Evolutionary conservation across 176 grass and related monocot genomes (phyloP).

Genomic region (Ampelocalamus luodianensis): DNA sequence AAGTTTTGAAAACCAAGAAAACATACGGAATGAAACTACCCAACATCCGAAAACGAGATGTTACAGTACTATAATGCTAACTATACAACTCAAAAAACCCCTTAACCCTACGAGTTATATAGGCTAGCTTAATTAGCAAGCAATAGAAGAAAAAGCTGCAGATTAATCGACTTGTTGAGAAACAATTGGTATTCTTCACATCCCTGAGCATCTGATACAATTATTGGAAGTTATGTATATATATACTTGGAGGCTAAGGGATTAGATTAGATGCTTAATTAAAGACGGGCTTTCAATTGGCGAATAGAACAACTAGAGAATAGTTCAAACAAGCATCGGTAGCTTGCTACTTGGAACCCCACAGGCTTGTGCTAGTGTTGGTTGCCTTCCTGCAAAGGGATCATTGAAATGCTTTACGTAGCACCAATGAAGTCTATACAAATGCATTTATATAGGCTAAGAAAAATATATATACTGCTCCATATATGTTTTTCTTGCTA

Average conservation of each 20-base stretch:
- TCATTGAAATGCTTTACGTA: constrained; percentile 53
- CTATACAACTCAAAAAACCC: background rate
- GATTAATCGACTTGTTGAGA: background rate
- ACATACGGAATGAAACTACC: too few relatives aligned
- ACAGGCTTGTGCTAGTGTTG: constrained; percentile 28
- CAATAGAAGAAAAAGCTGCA: background rate
- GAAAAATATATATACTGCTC: background rate
- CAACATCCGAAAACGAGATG: too few relatives aligned
- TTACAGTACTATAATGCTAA: too few relatives aligned
- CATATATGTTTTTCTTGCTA: constrained; percentile 35
- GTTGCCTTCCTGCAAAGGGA: constrained; percentile 36
- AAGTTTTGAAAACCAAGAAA: too few relatives aligned
- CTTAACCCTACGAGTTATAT: background rate
- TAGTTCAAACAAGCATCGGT: constrained; percentile 8
- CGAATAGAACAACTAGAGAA: constrained; percentile 29
- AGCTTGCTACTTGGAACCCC: constrained; percentile 42
- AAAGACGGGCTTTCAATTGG: background rate
- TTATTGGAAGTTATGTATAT: constrained; percentile 12
- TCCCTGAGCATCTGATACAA: background rate
- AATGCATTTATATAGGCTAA: constrained; percentile 25
- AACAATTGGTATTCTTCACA: background rate
- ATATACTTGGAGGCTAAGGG: constrained; percentile 22
- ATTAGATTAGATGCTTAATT: constrained; percentile 5
- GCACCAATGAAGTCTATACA: constrained; percentile 39
- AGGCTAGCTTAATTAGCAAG: background rate